Base-by-base conservation (phyloP, 352 stramenopile species). In the Thalassiosira exigua region DNA sequence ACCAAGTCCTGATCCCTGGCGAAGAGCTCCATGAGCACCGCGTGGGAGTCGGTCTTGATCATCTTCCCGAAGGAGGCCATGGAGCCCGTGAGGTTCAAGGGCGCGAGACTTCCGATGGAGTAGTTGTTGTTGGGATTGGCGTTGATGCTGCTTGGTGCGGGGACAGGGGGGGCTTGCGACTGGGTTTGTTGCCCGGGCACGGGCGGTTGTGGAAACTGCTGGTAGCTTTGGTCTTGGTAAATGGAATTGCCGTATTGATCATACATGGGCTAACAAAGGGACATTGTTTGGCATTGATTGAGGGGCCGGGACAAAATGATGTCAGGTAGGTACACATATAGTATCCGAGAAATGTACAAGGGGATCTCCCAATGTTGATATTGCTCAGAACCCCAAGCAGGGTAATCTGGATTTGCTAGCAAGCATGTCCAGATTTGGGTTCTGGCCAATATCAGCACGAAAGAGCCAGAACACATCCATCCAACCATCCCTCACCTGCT, bases 21-120 rank as follows among this genome's bases (percentile, higher is more conserved):
- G 74, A 94, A 94, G 9, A 94, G 65, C 74, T 94, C 89, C 89
- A 94, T 94, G 12, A 94, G 67, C 2, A 94, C 89, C 12, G 89
- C 87, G 70, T 94, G 89, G 53, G 76, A 89, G 70, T 94, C 89
- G 0, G 87, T 92, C 62, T 94, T 94, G 62, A 86, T 91, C 76
- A 91, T 81, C 39, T 81, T 81, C n/a, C 66, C 62, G 30, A 70
- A 81, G 12, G 56, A 75, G 7, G 19, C 52, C 5, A 50, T 67
- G 26, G 68, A 81, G 5, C 57, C 64, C n/a, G 48, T 46, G 2
- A 48, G 52, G 48, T 39, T 62, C 44, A 85, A 71, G 24, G 64
- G 72, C 26, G 76, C 69, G 5, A 91, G 60, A 11, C 75, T 86
- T 32, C 84, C 86, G 48, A 92, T 89, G 5, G 78, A 89, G 50